Conservation (phyloP, 73 alveolate genomes). For the Breviolum minutum region DNA sequence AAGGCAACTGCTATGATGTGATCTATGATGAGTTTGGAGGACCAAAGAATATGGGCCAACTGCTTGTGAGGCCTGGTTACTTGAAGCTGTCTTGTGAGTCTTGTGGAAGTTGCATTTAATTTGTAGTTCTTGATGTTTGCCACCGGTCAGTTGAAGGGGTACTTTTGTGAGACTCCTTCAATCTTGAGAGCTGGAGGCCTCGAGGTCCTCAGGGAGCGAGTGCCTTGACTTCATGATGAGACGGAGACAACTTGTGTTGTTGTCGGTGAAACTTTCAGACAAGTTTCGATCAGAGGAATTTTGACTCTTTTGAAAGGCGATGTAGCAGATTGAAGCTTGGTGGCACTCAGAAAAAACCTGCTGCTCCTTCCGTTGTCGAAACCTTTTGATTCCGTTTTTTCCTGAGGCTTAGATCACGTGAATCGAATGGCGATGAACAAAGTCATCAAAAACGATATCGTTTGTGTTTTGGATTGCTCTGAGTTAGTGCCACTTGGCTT, state of each 20-base stretch:
- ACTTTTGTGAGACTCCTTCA: too few relatives aligned
- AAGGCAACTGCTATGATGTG: conserved; percentile 14
- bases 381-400: background rate
- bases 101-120: background rate
- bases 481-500: conserved; percentile 11
- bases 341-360: background rate
- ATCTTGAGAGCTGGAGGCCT: background rate
- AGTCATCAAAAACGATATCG: conserved; percentile 55
- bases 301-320: background rate
- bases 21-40: conserved; percentile 54
- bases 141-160: background rate
- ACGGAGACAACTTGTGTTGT: background rate
- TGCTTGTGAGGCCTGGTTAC: conserved; percentile 18
- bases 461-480: conserved; percentile 43
- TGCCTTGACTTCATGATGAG: background rate
- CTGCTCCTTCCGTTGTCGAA: background rate
- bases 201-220: background rate
- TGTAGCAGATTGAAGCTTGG: background rate
- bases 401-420: conserved; percentile 32
- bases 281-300: too few relatives aligned
- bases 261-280: background rate
- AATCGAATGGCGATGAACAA: conserved; percentile 6
- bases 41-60: conserved; percentile 34
- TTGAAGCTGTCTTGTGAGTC: background rate
- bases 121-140: background rate